A percentile compares a stretch with the other conserved stretches of the same genome.
phyloP scores from a whole-genome alignment of 1,284 basidiomycete species.

The Malassezia brasiliensis region DNA sequence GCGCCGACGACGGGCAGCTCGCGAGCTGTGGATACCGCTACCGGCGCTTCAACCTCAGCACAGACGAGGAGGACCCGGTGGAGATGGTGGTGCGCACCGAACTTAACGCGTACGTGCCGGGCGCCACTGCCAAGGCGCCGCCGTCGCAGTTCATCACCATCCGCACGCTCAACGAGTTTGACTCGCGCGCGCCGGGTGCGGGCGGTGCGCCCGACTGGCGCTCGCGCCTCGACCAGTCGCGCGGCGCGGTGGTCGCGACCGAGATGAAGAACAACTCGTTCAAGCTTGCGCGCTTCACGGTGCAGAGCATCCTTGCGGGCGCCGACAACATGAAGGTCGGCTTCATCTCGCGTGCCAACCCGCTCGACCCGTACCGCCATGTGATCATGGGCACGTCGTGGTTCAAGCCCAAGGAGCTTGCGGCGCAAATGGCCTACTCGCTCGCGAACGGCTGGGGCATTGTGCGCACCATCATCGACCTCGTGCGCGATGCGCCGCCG shows the following conservation, averaged over 20 bases:
- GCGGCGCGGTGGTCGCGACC: constrained; percentile 93
- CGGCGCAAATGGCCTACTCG: constrained; percentile 87
- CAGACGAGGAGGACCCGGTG: constrained; percentile 68
- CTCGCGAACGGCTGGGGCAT: constrained; percentile 97
- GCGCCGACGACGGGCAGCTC: constrained; percentile 61
- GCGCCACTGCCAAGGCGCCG: constrained; percentile 22
- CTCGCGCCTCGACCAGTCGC: constrained; percentile 84
- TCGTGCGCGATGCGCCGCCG: constrained; percentile 32
- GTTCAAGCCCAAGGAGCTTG: constrained; percentile 88
- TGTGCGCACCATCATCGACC: constrained; percentile 53
- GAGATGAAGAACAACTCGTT: constrained; percentile 99
- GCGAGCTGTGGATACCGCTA: constrained; percentile 95
- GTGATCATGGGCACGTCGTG: constrained; percentile 89
- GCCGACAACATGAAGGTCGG: constrained; percentile 97
- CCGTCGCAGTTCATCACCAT: constrained; percentile 56
- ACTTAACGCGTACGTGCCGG: constrained; percentile 70
- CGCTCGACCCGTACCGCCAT: constrained; percentile 88
- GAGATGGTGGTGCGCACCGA: constrained; percentile 89
- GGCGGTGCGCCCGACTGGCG: constrained; percentile 96
- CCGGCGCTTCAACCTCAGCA: constrained; percentile 86
- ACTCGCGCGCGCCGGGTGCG: constrained; percentile 76
- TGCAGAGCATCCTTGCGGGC: constrained; percentile 88
- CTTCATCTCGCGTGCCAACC: constrained; percentile 82
- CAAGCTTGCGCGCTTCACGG: constrained; percentile 94
- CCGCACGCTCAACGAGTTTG: constrained; percentile 94